phyloP scores from a whole-genome alignment of 2,329 filamentous ascomycete species.

The Capronia epimyces region DNA sequence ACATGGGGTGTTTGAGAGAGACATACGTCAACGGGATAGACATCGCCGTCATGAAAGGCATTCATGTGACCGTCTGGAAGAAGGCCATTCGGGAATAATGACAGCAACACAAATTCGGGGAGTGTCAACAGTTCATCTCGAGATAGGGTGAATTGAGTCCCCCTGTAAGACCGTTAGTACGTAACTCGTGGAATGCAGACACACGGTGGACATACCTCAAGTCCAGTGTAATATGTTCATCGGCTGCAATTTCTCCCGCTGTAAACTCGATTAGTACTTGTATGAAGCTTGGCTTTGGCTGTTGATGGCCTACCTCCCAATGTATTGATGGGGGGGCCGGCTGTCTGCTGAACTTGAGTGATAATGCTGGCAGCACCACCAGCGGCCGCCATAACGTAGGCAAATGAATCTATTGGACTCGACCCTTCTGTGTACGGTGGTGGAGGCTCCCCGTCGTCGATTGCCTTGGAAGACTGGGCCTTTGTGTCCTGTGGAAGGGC shows the following conservation, averaged over 20 bases:
- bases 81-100: constrained; percentile 96
- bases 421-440: constrained; percentile 93
- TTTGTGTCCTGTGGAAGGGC: constrained; percentile 79
- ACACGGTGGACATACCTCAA: constrained; percentile 22
- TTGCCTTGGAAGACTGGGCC: constrained; percentile 64
- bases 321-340: constrained; percentile 76
- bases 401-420: constrained; percentile 85
- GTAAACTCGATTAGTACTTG: constrained; percentile 7
- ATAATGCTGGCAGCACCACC: constrained; percentile 97
- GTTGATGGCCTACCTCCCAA: constrained; percentile 62
- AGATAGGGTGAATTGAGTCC: constrained; percentile 87
- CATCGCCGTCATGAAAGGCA: constrained; percentile 84
- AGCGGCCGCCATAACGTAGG: constrained; percentile 96
- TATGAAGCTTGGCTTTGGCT: neutral
- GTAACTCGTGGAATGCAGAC: neutral
- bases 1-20: constrained; percentile 28
- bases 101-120: constrained; percentile 93
- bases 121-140: constrained; percentile 91
- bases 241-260: constrained; percentile 27
- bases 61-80: constrained; percentile 96
- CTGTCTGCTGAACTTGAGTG: constrained; percentile 95
- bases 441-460: constrained; percentile 82
- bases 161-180: constrained; percentile 51
- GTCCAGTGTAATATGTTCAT: constrained; percentile 31
- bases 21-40: constrained; percentile 95